A percentile compares a stretch with the other conserved stretches of the same genome.
Evolutionary conservation across 108 stramenopile species (phyloP).

Genomic region (Stephanodiscus triporus): DNA sequence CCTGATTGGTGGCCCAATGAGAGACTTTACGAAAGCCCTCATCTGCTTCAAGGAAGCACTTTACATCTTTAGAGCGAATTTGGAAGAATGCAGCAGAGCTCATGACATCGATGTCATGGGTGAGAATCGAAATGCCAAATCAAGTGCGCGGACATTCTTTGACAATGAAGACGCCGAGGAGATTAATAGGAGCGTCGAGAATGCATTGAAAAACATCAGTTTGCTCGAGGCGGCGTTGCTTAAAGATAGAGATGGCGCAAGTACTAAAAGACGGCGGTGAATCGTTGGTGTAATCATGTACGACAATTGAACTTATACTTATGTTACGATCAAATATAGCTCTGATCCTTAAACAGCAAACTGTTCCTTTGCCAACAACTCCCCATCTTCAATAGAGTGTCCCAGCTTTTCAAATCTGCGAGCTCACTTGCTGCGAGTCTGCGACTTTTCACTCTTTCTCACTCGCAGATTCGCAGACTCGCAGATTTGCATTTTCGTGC

Average conservation of each 20-base stretch:
- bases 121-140: neutral
- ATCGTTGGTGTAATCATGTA: neutral
- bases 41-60: slow-evolving; percentile 51
- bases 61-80: slow-evolving; percentile 31
- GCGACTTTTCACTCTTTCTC: too few species aligned
- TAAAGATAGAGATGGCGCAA: slow-evolving; percentile 28
- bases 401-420: too few species aligned
- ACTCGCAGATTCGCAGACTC: too few species aligned
- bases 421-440: too few species aligned
- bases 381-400: too few species aligned
- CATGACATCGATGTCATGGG: neutral
- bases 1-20: slow-evolving; percentile 31
- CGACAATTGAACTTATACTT: too few species aligned
- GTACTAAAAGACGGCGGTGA: slow-evolving; percentile 1
- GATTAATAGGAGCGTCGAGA: slow-evolving; percentile 24
- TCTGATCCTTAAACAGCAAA: too few species aligned
- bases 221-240: slow-evolving; percentile 37
- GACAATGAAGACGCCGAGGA: slow-evolving; percentile 15
- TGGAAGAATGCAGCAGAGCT: slow-evolving; percentile 19
- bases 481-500: too few species aligned
- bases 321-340: too few species aligned
- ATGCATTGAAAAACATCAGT: slow-evolving; percentile 42
- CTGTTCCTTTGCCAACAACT: too few species aligned
- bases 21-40: slow-evolving; percentile 27
- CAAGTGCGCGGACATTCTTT: slow-evolving; percentile 17